These are phyloP conservation scores for Hibiscus trionum DNA, from an alignment of 345 rosid genomes.

Conservation along the genomic window DNA sequence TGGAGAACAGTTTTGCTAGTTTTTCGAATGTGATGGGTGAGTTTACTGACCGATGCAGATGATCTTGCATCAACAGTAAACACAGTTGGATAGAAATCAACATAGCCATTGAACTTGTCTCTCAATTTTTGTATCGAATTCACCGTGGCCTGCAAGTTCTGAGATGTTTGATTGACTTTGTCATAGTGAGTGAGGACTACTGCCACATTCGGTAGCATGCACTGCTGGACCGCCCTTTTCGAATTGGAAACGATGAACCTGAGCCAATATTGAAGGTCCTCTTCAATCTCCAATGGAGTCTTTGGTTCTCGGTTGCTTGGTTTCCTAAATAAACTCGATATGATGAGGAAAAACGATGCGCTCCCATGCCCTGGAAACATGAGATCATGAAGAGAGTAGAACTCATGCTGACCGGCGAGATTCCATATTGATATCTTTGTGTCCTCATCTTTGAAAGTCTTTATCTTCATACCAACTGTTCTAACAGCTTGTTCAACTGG, in stretches of 20 bases:
- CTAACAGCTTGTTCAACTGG: slow-evolving; percentile 89
- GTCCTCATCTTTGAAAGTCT: slow-evolving; percentile 69
- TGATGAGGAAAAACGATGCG: slow-evolving; percentile 68
- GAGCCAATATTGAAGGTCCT: slow-evolving; percentile 89
- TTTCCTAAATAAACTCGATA: slow-evolving; percentile 72
- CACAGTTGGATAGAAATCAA: slow-evolving; percentile 70
- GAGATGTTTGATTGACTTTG: slow-evolving; percentile 54
- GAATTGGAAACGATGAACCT: slow-evolving; percentile 83
- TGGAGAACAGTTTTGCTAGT: slow-evolving; percentile 69
- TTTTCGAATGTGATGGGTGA: slow-evolving; percentile 62
- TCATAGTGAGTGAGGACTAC: slow-evolving; percentile 75
- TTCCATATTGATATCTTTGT: slow-evolving; percentile 89
- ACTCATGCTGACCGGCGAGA: slow-evolving; percentile 86
- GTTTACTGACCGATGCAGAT: slow-evolving; percentile 67
- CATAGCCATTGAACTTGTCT: slow-evolving; percentile 71
- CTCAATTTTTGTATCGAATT: slow-evolving; percentile 47
- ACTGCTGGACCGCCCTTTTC: slow-evolving; percentile 55
- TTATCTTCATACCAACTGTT: slow-evolving; percentile 76
- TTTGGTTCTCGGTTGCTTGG: slow-evolving; percentile 79
- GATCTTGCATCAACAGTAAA: slow-evolving; percentile 91
- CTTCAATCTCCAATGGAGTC: slow-evolving; percentile 66
- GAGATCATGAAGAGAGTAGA: slow-evolving; percentile 78
- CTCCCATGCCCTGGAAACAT: slow-evolving; percentile 91
- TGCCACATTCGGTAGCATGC: slow-evolving; percentile 74
- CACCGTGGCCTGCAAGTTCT: slow-evolving; percentile 47